phyloP scores from a whole-genome alignment of 176 grass and related monocot genomes.

The Bothriochloa decipiens region DNA sequence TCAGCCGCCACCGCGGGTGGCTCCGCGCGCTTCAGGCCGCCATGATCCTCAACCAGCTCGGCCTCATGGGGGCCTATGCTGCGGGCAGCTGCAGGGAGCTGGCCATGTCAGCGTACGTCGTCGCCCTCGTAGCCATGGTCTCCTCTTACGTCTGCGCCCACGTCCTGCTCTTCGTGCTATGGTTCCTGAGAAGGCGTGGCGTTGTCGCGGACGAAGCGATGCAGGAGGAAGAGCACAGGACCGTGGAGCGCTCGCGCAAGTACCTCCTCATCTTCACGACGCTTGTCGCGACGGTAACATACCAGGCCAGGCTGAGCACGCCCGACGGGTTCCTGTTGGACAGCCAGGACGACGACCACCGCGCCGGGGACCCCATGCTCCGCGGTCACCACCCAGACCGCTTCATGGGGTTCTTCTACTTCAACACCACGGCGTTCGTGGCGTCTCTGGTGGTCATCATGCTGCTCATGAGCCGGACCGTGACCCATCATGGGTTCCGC shows the following conservation, averaged over 20 bases:
- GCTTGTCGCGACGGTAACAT: constrained; percentile 34
- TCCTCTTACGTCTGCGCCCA: constrained; percentile 36
- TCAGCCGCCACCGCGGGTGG: constrained; percentile 35
- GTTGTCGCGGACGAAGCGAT: not conserved
- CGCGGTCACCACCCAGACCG: constrained; percentile 2
- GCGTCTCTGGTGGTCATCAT: constrained; percentile 47
- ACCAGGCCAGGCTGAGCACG: constrained; percentile 49
- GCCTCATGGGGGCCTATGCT: constrained; percentile 53
- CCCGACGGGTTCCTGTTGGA: constrained; percentile 44
- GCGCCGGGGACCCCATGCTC: constrained; percentile 44
- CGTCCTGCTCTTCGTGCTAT: constrained; percentile 9
- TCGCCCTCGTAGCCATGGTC: constrained; percentile 36
- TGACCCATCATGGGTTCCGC: constrained; percentile 40
- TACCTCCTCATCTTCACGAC: constrained; percentile 49
- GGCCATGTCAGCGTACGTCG: constrained; percentile 41
- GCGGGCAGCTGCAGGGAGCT: constrained; percentile 48
- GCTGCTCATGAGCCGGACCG: constrained; percentile 54
- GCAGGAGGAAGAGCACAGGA: not conserved
- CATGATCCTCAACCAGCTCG: constrained; percentile 48
- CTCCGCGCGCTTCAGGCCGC: constrained; percentile 51
- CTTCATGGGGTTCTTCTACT: constrained; percentile 58
- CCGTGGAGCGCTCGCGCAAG: constrained; percentile 32
- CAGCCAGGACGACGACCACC: not conserved
- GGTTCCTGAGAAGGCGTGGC: not conserved
- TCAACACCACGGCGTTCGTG: constrained; percentile 57